Evolutionary conservation across 495 filamentous ascomycete genomes (phyloP), one percentile per base, ranked within the genome.

Genomic region (Neurospora africana): DNA sequence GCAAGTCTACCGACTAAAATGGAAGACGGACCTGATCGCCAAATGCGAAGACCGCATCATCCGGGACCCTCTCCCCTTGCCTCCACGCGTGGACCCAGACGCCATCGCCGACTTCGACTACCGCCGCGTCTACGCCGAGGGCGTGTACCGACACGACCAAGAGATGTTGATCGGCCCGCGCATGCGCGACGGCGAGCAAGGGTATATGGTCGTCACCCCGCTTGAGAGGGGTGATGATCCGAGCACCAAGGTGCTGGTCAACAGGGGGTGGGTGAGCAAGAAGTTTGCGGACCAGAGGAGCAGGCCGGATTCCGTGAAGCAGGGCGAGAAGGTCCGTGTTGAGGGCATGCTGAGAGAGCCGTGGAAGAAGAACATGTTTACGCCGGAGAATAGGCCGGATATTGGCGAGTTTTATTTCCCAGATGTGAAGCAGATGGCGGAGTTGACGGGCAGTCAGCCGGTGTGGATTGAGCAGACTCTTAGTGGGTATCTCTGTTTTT

Each of bases 401-500:
- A 87, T 86, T 72, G 89, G 89, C 69, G 91, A 92, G 82, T 99
- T 95, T 78, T 95, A 97, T 81, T 99, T 98, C 75, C 95, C 95
- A 2, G 96, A 98, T 80, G 91, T 99, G 61, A 79, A 87, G 76
- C 86, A 97, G 84, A 99, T 99, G 95, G 95, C 95, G n/a, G 84
- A 83, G 47, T 81, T 93, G 76, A 90, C 90, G 58, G 93, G 92
- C 1, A 93, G 91, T 74, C 92, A 97, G 83, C 84, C 93, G 7
- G 91, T 99, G 70, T 97, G 93, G 94, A 84, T 99, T 79, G 96
- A 99, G 82, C 90, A 95, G 85, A 99, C 95, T 72, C 97, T 96
- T 92, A 86, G 94, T 97, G 78, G 10, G 85, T 81, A 71, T 43
- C 35, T 67, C 10, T 77, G 43, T 73, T 47, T 47, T 43, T 21